Conservation (phyloP, 306 rosid species). For the Argentina anserina region DNA sequence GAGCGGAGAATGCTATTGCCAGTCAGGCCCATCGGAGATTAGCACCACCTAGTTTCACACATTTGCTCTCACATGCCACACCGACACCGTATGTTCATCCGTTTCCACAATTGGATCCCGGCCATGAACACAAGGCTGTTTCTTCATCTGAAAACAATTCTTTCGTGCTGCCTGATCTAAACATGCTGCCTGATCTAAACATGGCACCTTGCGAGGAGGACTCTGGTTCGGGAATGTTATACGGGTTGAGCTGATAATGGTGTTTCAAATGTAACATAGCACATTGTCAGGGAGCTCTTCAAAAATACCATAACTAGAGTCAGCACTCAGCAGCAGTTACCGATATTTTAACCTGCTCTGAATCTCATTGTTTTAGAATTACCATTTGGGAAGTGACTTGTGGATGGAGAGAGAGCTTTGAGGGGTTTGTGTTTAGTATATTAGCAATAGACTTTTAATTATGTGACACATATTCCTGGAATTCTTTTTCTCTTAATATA, state of each 20-base stretch:
- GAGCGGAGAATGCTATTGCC: constrained; percentile 16
- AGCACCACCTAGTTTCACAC: constrained; percentile 2
- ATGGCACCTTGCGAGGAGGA: constrained; percentile 57
- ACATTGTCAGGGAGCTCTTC: constrained; percentile 9
- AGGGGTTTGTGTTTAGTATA: constrained; percentile 25
- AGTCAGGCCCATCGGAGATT: constrained; percentile 53
- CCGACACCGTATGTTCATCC: constrained; percentile 16
- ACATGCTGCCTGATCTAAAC: constrained; percentile 78
- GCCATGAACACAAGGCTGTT: constrained; percentile 23
- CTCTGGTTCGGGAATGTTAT: constrained; percentile 20
- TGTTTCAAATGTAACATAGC: constrained; percentile 22
- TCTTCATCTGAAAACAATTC: constrained; percentile 26
- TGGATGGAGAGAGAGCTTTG: constrained; percentile 21
- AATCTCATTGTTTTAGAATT: constrained; percentile 17
- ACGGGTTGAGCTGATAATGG: constrained; percentile 39
- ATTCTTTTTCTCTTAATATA: constrained; percentile 10
- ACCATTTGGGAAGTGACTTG: constrained; percentile 4
- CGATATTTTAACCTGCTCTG: constrained; percentile 16
- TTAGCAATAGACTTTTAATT: constrained; percentile 21
- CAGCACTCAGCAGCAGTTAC: constrained; percentile 4
- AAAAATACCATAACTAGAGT: background rate
- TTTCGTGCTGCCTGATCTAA: constrained; percentile 78
- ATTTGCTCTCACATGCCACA: constrained; percentile 14
- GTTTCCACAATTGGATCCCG: constrained; percentile 29
- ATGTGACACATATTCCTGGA: constrained; percentile 17